These are phyloP conservation scores for Westerdykella sp. DNA, from an alignment of 2,329 filamentous ascomycete species.

Conservation along the genomic window DNA sequence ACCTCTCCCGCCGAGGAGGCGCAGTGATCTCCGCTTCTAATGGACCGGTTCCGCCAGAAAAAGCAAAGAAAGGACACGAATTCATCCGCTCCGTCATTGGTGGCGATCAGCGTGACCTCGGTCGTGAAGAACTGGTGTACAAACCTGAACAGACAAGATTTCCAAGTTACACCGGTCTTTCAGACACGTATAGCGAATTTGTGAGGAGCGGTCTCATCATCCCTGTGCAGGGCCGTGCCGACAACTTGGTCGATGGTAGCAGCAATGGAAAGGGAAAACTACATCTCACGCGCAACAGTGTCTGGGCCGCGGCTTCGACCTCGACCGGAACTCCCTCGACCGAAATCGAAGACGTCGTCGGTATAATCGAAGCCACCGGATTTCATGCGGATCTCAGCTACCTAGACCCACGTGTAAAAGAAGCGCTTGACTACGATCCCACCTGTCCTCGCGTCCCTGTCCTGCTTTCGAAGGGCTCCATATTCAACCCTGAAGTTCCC, in stretches of 20 bases:
- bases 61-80: conserved; percentile 50
- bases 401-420: conserved; percentile 52
- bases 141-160: conserved; percentile 40
- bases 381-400: conserved; percentile 62
- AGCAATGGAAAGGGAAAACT: not conserved
- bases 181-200: conserved; percentile 67
- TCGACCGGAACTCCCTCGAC: not conserved
- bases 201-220: conserved; percentile 55
- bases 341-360: conserved; percentile 53
- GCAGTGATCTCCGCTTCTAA: conserved; percentile 55
- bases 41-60: conserved; percentile 57
- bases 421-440: conserved; percentile 55
- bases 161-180: conserved; percentile 63
- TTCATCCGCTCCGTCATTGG: conserved; percentile 43
- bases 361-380: conserved; percentile 69
- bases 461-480: conserved; percentile 64
- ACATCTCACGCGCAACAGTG: not conserved
- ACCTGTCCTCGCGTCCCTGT: conserved; percentile 48
- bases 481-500: conserved; percentile 54
- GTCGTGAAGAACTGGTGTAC: conserved; percentile 34
- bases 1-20: conserved; percentile 56
- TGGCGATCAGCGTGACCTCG: conserved; percentile 39
- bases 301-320: not conserved
- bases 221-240: conserved; percentile 35
- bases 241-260: conserved; percentile 8